phyloP scores from a whole-genome alignment of 1,284 basidiomycete genomes.

The Chondrostereum purpureum region DNA sequence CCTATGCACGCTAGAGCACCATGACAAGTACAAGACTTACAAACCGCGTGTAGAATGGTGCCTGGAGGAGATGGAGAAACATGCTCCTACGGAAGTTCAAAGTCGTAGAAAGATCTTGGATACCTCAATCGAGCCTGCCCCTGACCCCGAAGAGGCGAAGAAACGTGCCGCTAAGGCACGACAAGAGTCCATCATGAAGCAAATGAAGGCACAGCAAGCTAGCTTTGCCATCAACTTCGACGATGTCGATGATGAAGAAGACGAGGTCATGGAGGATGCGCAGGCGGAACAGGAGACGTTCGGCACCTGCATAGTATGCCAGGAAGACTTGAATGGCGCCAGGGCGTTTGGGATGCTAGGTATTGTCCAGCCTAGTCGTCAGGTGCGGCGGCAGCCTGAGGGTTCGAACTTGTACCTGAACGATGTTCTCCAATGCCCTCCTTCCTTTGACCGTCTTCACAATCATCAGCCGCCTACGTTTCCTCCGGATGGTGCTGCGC shows the following conservation, averaged over 20 bases:
- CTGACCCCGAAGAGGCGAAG: slow-evolving; percentile 62
- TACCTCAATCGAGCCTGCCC: slow-evolving; percentile 25
- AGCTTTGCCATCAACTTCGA: slow-evolving; percentile 78
- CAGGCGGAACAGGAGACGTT: slow-evolving; percentile 58
- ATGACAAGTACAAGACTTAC: slow-evolving; percentile 68
- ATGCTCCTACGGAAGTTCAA: slow-evolving; percentile 51
- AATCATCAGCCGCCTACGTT: slow-evolving; percentile 32
- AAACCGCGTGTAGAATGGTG: slow-evolving; percentile 71
- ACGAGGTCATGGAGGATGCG: slow-evolving; percentile 52
- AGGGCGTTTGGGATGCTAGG: slow-evolving; percentile 87
- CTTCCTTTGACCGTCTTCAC: slow-evolving; percentile 58
- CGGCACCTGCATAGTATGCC: slow-evolving; percentile 96
- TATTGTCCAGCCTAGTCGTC: slow-evolving; percentile 82
- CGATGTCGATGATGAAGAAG: slow-evolving; percentile 56
- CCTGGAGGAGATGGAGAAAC: slow-evolving; percentile 49
- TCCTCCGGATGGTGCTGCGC: slow-evolving; percentile 46
- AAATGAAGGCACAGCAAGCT: slow-evolving; percentile 89
- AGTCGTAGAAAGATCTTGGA: slow-evolving; percentile 40
- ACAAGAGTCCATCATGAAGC: slow-evolving; percentile 85
- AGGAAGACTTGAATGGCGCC: slow-evolving; percentile 79
- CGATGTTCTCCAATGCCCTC: slow-evolving; percentile 63
- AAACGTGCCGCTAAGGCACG: slow-evolving; percentile 79
- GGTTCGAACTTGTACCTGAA: slow-evolving; percentile 65
- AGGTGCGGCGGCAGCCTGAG: slow-evolving; percentile 77
- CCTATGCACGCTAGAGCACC: slow-evolving; percentile 70